Percentiles rank a stretch among this genome's conserved stretches.
Evolutionary conservation across 805 yeast species (phyloP).

Genomic region (Zygoascus bituminiphila): DNA sequence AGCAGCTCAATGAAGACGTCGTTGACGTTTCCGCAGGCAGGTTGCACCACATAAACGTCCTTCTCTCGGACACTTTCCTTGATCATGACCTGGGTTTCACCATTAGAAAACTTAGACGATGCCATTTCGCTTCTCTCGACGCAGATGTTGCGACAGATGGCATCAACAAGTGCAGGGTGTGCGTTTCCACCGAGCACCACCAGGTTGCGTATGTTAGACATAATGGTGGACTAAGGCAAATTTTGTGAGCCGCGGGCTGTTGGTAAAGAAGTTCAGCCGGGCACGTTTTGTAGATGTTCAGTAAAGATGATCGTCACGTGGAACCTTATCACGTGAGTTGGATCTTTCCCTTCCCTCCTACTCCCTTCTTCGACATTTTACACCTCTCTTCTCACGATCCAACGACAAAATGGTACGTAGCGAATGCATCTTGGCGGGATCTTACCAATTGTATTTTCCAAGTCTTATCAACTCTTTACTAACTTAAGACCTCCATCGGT

Average conservation of each 20-base stretch:
- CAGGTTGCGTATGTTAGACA: constrained; percentile 58
- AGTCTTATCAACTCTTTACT: not conserved
- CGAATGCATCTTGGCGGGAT: too few relatives aligned
- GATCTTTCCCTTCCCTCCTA: too few relatives aligned
- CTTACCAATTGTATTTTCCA: too few relatives aligned
- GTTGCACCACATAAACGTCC: constrained; percentile 85
- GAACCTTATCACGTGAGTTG: too few relatives aligned
- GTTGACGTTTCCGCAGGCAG: constrained; percentile 82
- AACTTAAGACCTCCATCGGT: constrained; percentile 76
- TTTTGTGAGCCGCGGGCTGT: not conserved
- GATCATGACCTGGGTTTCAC: constrained; percentile 85
- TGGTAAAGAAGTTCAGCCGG: too few relatives aligned
- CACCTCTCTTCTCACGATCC: too few relatives aligned
- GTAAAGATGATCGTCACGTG: too few relatives aligned
- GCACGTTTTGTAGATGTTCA: too few relatives aligned
- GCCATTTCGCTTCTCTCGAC: constrained; percentile 60
- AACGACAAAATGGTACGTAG: too few relatives aligned
- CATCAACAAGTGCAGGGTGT: constrained; percentile 66
- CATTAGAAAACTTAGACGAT: constrained; percentile 44
- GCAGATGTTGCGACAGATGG: constrained; percentile 72
- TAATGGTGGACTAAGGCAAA: not conserved
- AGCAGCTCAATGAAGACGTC: constrained; percentile 77
- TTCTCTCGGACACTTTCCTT: constrained; percentile 89
- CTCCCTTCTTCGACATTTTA: too few relatives aligned
- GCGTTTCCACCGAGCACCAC: constrained; percentile 87